Base-by-base conservation (phyloP, 2,329 filamentous ascomycete species). In the Ceratocystiopsis minuta region DNA sequence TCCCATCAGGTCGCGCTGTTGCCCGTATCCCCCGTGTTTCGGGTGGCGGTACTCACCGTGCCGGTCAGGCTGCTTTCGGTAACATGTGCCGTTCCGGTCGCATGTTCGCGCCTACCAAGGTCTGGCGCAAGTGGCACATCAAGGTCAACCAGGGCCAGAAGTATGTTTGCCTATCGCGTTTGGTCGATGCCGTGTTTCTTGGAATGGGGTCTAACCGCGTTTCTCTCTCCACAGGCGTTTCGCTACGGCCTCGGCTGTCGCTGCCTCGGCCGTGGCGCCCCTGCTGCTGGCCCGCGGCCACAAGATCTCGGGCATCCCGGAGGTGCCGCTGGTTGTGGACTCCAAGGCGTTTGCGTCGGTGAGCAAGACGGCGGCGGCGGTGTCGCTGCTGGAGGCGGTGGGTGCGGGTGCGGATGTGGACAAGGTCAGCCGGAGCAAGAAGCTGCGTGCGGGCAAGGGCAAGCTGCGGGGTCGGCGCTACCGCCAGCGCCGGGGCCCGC, bases 11-110 rank as follows among this genome's bases (percentile, higher is more conserved):
- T 74, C 90, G 90, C 70, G 90, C 90, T 68, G 90, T 98, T 62
- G 92, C 90, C 67, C 90, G 90, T 96, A 98, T 98, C 61, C 90
- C 92, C 61, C 90, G 90, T 95, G 90, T 98, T 67, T 96, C 90
- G 64, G 90, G 90, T 78, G 88, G 90, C 74, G 90, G 90, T 85
- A 98, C 90, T 66, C 90, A 98, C 80, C 88, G 90, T 77, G 90
- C 90, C 63, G 90, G 90, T 75, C 90, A 98, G 76, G 90, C 90
- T 67, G 90, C 90, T 57, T 98, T 96, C 69, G 90, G 90, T 85
- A 98, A 98, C 83, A 86, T 88, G 86, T 98, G 90, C 75, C 87
- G 90, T 67, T 94, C 88, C 64, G 90, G 92, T 75, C 90, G 90
- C 72, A 98, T 98, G 90, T 98, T 98, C 72, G 90, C 90, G 57